These are phyloP conservation scores for Debaryomyces udenii DNA, from an alignment of 1,139 yeast species.

Conservation along the genomic window DNA sequence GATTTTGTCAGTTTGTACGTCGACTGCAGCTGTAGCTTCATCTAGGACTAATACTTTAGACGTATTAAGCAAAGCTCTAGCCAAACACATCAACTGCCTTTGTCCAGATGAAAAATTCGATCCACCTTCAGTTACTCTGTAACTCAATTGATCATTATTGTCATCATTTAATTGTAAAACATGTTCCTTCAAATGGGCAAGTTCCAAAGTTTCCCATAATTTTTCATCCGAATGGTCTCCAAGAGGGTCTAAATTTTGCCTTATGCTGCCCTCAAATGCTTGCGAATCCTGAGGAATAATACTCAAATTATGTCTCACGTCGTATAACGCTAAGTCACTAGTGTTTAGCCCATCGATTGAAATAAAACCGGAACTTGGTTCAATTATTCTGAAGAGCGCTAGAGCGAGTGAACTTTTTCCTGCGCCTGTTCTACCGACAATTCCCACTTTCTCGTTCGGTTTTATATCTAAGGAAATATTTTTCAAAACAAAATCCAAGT, in stretches of 20 bases:
- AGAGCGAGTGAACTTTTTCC: constrained; percentile 43
- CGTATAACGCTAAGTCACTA: constrained; percentile 46
- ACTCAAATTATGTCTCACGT: constrained; percentile 56
- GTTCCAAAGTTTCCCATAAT: constrained; percentile 55
- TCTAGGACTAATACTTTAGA: constrained; percentile 71
- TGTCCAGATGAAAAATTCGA: constrained; percentile 77
- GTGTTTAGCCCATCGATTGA: constrained; percentile 54
- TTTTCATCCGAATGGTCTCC: constrained; percentile 52
- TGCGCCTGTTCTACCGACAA: constrained; percentile 48
- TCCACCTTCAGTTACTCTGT: constrained; percentile 66
- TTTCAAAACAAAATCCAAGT: constrained; percentile 40
- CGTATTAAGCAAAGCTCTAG: constrained; percentile 64
- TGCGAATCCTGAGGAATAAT: constrained; percentile 76
- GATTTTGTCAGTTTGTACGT: constrained; percentile 73
- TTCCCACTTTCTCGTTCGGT: constrained; percentile 40
- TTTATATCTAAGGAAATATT: constrained; percentile 30
- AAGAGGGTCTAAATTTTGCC: constrained; percentile 66
- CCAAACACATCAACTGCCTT: constrained; percentile 73
- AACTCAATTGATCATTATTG: constrained; percentile 37
- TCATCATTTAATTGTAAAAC: constrained; percentile 34
- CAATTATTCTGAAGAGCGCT: constrained; percentile 43
- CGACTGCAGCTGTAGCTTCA: constrained; percentile 88
- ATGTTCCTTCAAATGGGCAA: constrained; percentile 56
- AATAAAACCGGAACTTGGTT: constrained; percentile 35
- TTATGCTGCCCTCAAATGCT: constrained; percentile 62